Evolutionary conservation across 345 rosid genomes (phyloP).

Genomic region (Syzygium jambos): DNA sequence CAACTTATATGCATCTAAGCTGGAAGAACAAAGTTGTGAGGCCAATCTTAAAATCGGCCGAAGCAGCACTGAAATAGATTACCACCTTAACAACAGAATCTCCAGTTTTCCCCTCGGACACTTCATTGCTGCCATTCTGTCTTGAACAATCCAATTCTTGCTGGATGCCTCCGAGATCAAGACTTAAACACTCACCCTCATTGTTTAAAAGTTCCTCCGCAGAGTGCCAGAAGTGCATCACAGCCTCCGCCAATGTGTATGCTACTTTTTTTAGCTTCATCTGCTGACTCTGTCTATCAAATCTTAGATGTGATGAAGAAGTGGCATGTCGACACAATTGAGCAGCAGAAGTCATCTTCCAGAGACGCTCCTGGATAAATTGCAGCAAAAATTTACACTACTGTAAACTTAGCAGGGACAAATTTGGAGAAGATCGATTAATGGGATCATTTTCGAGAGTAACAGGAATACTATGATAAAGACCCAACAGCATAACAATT

Average conservation of each 20-base stretch:
- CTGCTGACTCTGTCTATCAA: conserved; percentile 38
- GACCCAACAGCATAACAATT: neutral
- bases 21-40: neutral
- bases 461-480: neutral
- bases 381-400: neutral
- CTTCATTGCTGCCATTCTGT: conserved; percentile 15
- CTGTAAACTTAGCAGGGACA: neutral
- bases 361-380: conserved; percentile 75
- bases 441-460: neutral
- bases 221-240: conserved; percentile 83
- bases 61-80: neutral
- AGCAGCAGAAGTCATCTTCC: conserved; percentile 97
- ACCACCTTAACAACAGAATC: conserved; percentile 22
- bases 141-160: conserved; percentile 14
- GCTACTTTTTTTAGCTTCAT: conserved; percentile 57
- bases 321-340: conserved; percentile 74
- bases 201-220: conserved; percentile 37
- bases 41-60: neutral
- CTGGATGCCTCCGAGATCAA: conserved; percentile 11
- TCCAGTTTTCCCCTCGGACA: conserved; percentile 21
- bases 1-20: neutral
- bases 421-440: neutral
- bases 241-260: conserved; percentile 62
- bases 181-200: conserved; percentile 14
- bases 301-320: conserved; percentile 49